Percentiles rank a stretch among this genome's conserved stretches.
These are phyloP conservation scores for Wickerhamiella vanderwaltii DNA, from an alignment of 805 yeast genomes.

Conservation along the genomic window DNA sequence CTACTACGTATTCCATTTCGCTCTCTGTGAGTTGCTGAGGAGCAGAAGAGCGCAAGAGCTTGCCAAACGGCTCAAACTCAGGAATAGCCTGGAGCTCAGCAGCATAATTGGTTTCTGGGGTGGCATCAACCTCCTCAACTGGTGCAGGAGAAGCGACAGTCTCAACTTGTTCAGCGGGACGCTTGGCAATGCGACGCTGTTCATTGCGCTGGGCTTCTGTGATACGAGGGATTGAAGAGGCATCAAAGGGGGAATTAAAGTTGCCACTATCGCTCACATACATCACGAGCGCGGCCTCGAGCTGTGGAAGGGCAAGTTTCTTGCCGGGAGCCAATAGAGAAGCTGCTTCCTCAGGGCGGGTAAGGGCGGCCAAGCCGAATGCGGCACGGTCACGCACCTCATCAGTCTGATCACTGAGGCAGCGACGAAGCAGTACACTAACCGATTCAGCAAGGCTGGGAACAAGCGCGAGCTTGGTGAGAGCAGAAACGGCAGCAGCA, in stretches of 20 bases:
- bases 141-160: conserved; percentile 8
- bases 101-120: conserved; percentile 33
- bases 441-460: conserved; percentile 55
- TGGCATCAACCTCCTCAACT: conserved; percentile 9
- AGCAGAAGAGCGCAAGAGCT: conserved; percentile 57
- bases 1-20: conserved; percentile 87
- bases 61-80: conserved; percentile 63
- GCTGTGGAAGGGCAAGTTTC: conserved; percentile 58
- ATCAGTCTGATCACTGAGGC: conserved; percentile 80
- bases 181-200: background rate
- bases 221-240: conserved; percentile 45
- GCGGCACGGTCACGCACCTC: conserved; percentile 98
- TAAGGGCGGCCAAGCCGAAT: conserved; percentile 53
- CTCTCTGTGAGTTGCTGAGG: conserved; percentile 66
- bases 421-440: conserved; percentile 62
- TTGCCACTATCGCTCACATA: conserved; percentile 46
- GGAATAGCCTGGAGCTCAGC: conserved; percentile 59
- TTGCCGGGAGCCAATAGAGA: conserved; percentile 53
- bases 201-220: conserved; percentile 27
- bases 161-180: background rate
- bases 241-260: conserved; percentile 53
- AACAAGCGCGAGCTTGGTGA: conserved; percentile 77
- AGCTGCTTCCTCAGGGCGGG: conserved; percentile 29
- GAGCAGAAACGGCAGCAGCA: conserved; percentile 87
- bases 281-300: conserved; percentile 63